These are phyloP conservation scores for Phytopythium oedochilum DNA, from an alignment of 352 stramenopile species.

Conservation along the genomic window DNA sequence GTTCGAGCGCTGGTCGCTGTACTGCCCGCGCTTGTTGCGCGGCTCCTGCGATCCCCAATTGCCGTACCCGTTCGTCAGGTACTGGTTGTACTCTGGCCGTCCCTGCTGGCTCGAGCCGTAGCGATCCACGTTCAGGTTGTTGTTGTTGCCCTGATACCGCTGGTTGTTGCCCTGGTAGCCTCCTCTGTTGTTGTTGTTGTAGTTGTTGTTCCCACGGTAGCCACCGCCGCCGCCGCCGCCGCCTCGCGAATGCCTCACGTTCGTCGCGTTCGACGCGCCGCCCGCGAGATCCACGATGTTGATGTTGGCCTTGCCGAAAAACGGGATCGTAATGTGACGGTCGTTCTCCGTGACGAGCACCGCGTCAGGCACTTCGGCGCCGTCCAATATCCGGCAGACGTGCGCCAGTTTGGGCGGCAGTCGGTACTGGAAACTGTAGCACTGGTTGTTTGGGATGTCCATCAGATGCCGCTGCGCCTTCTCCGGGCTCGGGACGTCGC, in stretches of 20 bases:
- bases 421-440: conserved; percentile 80
- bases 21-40: conserved; percentile 68
- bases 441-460: conserved; percentile 86
- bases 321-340: conserved; percentile 67
- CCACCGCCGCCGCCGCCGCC: conserved; percentile 28
- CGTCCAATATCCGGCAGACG: conserved; percentile 52
- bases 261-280: conserved; percentile 37
- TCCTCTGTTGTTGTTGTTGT: conserved; percentile 23
- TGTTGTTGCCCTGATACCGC: conserved; percentile 35
- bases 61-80: conserved; percentile 65
- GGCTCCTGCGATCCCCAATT: conserved; percentile 79
- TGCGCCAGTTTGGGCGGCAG: conserved; percentile 47
- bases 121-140: conserved; percentile 69
- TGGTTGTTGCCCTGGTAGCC: conserved; percentile 21
- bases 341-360: conserved; percentile 58
- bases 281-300: conserved; percentile 82
- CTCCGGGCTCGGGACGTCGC: conserved; percentile 69
- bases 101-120: conserved; percentile 35
- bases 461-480: conserved; percentile 63
- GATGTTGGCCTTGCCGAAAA: conserved; percentile 82
- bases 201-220: conserved; percentile 17
- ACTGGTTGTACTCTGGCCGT: conserved; percentile 69
- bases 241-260: conserved; percentile 41
- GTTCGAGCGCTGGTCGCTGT: conserved; percentile 30
- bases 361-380: conserved; percentile 26